Percentiles rank a stretch among this genome's conserved stretches.
Evolutionary conservation across 129 eudicot species (phyloP).

Genomic region (Flaveria brownii): DNA sequence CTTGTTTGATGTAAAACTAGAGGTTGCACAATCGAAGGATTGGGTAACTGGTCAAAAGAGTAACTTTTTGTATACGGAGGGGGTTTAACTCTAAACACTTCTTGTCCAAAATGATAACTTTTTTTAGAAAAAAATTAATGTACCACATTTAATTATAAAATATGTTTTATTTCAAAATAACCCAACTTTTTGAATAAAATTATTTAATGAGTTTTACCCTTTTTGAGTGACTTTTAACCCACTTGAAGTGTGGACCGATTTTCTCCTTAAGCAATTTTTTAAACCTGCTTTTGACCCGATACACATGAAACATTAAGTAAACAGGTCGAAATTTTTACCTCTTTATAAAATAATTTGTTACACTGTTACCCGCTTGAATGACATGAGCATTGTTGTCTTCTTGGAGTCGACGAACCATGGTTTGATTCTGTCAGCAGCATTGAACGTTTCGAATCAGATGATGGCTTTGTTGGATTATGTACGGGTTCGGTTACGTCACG

Average conservation of each 20-base stretch:
- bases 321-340: not conserved
- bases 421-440: constrained; percentile 74
- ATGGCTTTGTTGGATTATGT: too few relatives aligned
- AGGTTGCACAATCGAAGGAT: not conserved
- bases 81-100: too few relatives aligned
- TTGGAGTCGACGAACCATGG: constrained; percentile 88
- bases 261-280: not conserved
- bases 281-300: not conserved
- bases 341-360: not conserved
- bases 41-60: not conserved
- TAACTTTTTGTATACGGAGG: not conserved
- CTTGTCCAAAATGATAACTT: too few relatives aligned
- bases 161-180: not conserved
- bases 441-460: constrained; percentile 69
- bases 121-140: too few relatives aligned
- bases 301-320: not conserved
- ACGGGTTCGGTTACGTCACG: too few relatives aligned
- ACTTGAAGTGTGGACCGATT: not conserved
- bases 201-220: not conserved
- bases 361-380: constrained; percentile 7
- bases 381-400: not conserved
- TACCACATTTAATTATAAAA: not conserved
- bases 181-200: not conserved
- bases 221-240: not conserved
- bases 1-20: not conserved